phyloP scores from a whole-genome alignment of 306 rosid species.

The Arachis stenosperma region DNA sequence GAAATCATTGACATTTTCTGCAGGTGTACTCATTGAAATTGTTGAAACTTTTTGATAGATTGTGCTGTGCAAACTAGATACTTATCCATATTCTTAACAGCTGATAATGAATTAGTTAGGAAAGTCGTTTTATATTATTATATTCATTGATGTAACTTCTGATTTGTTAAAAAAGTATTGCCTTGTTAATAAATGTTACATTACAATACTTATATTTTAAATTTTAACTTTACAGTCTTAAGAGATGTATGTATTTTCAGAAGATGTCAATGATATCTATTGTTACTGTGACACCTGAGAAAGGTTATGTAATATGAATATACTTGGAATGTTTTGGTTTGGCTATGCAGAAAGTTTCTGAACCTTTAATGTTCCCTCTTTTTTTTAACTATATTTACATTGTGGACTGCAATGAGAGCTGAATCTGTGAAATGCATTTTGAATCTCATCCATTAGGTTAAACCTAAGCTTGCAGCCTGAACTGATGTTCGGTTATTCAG shows the following conservation, averaged over 20 bases:
- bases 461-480: not conserved
- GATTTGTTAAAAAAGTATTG: not conserved
- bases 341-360: not conserved
- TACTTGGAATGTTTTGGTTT: not conserved
- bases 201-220: slow-evolving; percentile 3
- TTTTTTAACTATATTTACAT: not conserved
- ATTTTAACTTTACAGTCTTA: not conserved
- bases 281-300: not conserved
- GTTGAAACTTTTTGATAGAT: no score
- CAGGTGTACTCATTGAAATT: no score
- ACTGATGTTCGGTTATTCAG: not conserved
- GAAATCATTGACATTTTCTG: no score
- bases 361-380: not conserved
- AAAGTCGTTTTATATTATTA: not conserved
- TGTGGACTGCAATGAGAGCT: not conserved
- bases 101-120: no score
- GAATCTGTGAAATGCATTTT: slow-evolving; percentile 5
- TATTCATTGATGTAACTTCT: not conserved
- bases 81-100: no score
- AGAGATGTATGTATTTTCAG: slow-evolving; percentile 4
- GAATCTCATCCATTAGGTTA: not conserved
- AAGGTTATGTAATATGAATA: not conserved
- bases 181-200: not conserved
- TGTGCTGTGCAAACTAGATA: no score
- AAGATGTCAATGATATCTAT: not conserved